Evolutionary conservation across 1,139 yeast genomes (phyloP), one percentile per base, ranked within the genome.

Genomic region (Pichia sp.): DNA sequence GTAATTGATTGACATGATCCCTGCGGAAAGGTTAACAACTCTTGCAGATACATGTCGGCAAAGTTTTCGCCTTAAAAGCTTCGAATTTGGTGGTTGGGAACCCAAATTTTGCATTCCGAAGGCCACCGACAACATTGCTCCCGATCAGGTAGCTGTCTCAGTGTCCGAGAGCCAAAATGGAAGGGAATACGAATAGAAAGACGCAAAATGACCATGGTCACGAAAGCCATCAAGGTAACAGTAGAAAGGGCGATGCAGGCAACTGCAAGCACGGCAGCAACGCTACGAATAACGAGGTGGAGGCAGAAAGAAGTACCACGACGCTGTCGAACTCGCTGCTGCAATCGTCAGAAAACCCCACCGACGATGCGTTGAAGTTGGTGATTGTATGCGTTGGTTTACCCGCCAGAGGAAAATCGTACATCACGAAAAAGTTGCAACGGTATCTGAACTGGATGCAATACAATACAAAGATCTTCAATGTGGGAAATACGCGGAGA

Each of bases 371-470:
- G 4, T 48, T 68, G 45, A 68, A 67, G 58, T 60, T 93, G 59
- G 96, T 92, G 26, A 90, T 93, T 61, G 95, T 93, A 32, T 90
- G 92, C 95, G 97, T 90, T 5, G 97, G 97, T 0, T 73, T 90
- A 50, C 97, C 97, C 0, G 97, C 97, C 0, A 77, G 97, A 52
- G 97, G 97, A 5, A 92, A 92, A 70, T 86, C 95, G 7, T 92
- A 90, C 68, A 88, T 92, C 61, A 90, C 97, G 50, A 92, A 90
- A 70, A 92, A 92, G 66, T 77, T 92, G 50, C 85, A 95, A 11
- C 73, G 97, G 56, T 92, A 88, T 67, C 74, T 92, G 65, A 92
- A 92, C 71, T 92, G 97, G 95, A 80, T 88, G 54, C 96, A 90
- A 71, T 95, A 90, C 66, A 90, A 87, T 63, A 86, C 96, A 2